Base-by-base conservation (phyloP, 2,329 filamentous ascomycete species). In the Ophiostoma montium region DNA sequence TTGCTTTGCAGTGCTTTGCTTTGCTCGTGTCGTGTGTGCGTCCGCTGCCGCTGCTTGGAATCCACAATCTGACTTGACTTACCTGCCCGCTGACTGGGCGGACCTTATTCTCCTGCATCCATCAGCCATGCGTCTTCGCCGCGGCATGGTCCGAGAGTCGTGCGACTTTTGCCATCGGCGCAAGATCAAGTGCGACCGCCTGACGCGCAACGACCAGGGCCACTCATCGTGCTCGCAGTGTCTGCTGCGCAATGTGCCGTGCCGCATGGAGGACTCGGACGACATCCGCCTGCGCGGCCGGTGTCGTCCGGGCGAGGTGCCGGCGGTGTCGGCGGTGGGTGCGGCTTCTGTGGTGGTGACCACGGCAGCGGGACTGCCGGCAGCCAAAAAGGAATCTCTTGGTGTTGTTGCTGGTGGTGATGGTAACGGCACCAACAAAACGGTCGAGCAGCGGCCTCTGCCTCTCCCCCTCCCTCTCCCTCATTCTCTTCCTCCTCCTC, bases 161-260 rank as follows among this genome's bases (percentile, higher is more conserved):
- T 53, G 51, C 36, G 51, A 53, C 47, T 53, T 51, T 32, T 53
- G 51, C 35, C 49, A 53, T 33, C 51, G 51, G 12, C 54, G 57
- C 27, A 59, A 60, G 51, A 54, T 60, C 46, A 58, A 57, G 52
- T 60, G 57, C 49, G 54, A 59, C 47, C 52, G 55, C 1, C n/a
- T 48, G 18, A 19, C 48, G 11, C 57, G 57, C 31, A 51, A 51
- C 30, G 48, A 39, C 27, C 19, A 51, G 5, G 57, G 57, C 35
- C 43, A 53, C 27, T 30, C 49, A 6, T 39, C 48, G 9, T 60
- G 57, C 50, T 58, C 57, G 5, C 57, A 57, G 33, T 59, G 58
- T 33, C 47, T 49, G 36, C 35, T 58, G n/a, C 53, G 57, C 9
- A 48, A 53, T 41, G 48, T 54, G 11, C 35, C 30, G 18, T 54